phyloP scores from a whole-genome alignment of 2,329 filamentous ascomycete genomes.

The Elsinoe fawcettii region DNA sequence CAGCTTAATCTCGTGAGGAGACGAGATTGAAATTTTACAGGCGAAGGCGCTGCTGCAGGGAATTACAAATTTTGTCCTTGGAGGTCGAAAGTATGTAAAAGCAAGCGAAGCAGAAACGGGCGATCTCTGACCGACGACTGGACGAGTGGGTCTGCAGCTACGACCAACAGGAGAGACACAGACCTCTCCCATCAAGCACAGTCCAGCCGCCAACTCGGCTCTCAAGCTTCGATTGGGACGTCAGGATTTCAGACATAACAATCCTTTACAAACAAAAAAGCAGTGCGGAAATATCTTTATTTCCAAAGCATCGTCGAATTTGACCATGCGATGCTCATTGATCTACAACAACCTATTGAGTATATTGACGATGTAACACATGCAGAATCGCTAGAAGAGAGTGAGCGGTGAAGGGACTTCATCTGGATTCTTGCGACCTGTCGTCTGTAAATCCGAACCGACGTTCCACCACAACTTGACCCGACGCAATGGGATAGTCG shows the following conservation, averaged over 20 bases:
- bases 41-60: background rate
- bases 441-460: constrained; percentile 1
- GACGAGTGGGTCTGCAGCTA: constrained; percentile 8
- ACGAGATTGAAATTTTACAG: background rate
- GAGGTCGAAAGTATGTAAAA: constrained; percentile 1
- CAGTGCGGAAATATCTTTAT: background rate
- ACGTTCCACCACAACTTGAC: background rate
- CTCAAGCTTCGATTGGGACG: constrained; percentile 2
- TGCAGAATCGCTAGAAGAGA: background rate
- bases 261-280: background rate
- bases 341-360: background rate
- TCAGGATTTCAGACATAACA: constrained; percentile 8
- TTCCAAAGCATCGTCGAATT: background rate
- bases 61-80: constrained; percentile 7
- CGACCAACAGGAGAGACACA: background rate
- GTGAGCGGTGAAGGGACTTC: background rate
- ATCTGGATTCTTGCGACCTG: background rate
- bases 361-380: background rate
- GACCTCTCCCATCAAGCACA: background rate
- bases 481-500: background rate
- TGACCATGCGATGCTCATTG: background rate
- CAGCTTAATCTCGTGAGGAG: background rate
- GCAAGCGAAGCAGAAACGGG: constrained; percentile 4
- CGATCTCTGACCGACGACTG: constrained; percentile 10
- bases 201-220: constrained; percentile 8